phyloP scores from a whole-genome alignment of 495 filamentous ascomycete species.

The Ascodesmis nigricans region DNA sequence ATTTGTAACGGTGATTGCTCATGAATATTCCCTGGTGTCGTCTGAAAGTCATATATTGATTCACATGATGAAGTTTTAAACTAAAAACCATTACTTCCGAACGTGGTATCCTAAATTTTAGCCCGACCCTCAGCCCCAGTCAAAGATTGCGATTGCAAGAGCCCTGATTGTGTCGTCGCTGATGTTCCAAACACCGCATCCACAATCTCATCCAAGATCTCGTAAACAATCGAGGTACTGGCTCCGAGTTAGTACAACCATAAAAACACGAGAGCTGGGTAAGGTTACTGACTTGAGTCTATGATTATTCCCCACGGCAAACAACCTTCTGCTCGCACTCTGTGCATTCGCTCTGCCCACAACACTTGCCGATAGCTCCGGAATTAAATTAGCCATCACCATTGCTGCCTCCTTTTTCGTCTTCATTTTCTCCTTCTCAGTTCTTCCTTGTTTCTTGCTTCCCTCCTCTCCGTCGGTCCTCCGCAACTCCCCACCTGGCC shows the following conservation, averaged over 20 bases:
- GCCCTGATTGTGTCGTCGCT: too few species aligned
- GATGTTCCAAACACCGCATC: conserved; percentile 42
- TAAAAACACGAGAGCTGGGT: not conserved
- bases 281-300: conserved; percentile 37
- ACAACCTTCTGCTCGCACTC: conserved; percentile 55
- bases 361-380: conserved; percentile 47
- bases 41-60: too few species aligned
- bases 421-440: conserved; percentile 41
- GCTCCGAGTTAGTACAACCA: conserved; percentile 7
- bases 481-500: conserved; percentile 44
- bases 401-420: conserved; percentile 53
- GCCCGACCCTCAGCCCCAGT: too few species aligned
- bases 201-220: conserved; percentile 56
- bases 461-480: conserved; percentile 26
- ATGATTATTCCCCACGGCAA: conserved; percentile 62
- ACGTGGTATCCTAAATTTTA: too few species aligned
- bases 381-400: conserved; percentile 59
- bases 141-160: too few species aligned
- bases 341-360: conserved; percentile 70
- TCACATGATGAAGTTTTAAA: too few species aligned
- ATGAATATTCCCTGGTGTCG: too few species aligned
- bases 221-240: conserved; percentile 58
- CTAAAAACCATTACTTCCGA: too few species aligned
- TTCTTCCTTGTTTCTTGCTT: conserved; percentile 32
- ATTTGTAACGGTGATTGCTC: too few species aligned